Evolutionary conservation across 2,329 filamentous ascomycete genomes (phyloP), one percentile per base, ranked within the genome.

Genomic region (Xylariaceae sp.): DNA sequence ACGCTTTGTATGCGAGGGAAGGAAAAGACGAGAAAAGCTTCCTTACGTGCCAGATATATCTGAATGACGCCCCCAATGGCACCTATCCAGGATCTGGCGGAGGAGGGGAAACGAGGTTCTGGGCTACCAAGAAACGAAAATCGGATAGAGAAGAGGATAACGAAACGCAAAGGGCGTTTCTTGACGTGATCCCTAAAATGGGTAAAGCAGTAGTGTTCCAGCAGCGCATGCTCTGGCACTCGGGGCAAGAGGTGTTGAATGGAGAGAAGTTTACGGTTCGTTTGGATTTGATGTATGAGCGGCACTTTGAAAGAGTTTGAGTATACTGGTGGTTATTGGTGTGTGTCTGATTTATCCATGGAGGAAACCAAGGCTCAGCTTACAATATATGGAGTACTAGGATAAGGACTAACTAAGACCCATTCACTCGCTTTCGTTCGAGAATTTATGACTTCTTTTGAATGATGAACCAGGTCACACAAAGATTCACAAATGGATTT

Each of bases 201-300:
- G 63, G 66, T 5, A 62, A 58, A 30, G 61, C 65, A 6, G 41
- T 67, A 31, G 32, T 66, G 7, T 68, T 68, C 48, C 64, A 68
- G 42, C 63, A 67, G 52, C 55, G 62, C 22, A 62, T 62, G 59
- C 27, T 67, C 14, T 62, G 62, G 57, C 64, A 67, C 55, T 64
- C 62, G 6, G 65, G 66, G 5, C 60, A 67, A 48, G 52, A 62
- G 42, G 63, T 66, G 11, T 59, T 55, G 33, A 54, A 45, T 31
- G 64, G 65, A 7, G 60, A 62, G 47, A 68, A 66, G 54, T 62
- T 58, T 35, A 66, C 64, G 2, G 57, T 66, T 44, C 57, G 61
- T 17, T 51, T 65, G 38, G 62, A 67, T 54, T 41, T 67, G 48
- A 66, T 67, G 62, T 64, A 59, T 43, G 52, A 57, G 35, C 50